These are phyloP conservation scores for Marsdenia floribunda DNA, from an alignment of 257 asterid species.

Conservation along the genomic window DNA sequence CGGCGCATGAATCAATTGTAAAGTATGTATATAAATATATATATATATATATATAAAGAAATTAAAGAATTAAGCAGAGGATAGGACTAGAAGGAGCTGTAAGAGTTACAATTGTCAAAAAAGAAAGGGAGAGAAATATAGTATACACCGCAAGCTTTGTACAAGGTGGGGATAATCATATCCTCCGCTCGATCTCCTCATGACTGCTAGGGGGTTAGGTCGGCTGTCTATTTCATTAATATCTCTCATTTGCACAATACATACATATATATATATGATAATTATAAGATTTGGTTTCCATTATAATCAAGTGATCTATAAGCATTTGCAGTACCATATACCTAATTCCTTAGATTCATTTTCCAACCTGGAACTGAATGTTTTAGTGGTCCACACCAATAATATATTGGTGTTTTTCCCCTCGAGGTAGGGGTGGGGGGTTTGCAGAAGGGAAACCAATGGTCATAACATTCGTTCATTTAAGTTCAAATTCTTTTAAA, in stretches of 20 bases:
- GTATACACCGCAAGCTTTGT: background rate
- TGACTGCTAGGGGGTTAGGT: conserved; percentile 8
- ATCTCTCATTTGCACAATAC: background rate
- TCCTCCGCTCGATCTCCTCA: background rate
- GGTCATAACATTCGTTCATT: too few relatives aligned
- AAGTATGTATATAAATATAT: too few relatives aligned
- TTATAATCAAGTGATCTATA: background rate
- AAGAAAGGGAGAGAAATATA: background rate
- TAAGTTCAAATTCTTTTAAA: too few relatives aligned
- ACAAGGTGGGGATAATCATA: conserved; percentile 13
- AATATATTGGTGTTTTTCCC: background rate
- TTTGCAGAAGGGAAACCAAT: too few relatives aligned
- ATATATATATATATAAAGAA: too few relatives aligned
- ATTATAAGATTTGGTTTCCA: background rate
- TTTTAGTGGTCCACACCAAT: conserved; percentile 5
- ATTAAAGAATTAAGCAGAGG: too few relatives aligned
- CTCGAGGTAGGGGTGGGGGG: background rate
- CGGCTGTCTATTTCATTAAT: background rate
- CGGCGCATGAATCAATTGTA: too few relatives aligned
- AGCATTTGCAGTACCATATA: background rate
- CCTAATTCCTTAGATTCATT: conserved; percentile 8
- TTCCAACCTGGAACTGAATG: conserved; percentile 17
- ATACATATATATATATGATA: too few relatives aligned
- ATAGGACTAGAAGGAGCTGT: background rate
- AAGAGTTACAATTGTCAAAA: background rate